These are phyloP conservation scores for Paecilomyces sp. DNA, from an alignment of 2,329 filamentous ascomycete species.

Conservation along the genomic window DNA sequence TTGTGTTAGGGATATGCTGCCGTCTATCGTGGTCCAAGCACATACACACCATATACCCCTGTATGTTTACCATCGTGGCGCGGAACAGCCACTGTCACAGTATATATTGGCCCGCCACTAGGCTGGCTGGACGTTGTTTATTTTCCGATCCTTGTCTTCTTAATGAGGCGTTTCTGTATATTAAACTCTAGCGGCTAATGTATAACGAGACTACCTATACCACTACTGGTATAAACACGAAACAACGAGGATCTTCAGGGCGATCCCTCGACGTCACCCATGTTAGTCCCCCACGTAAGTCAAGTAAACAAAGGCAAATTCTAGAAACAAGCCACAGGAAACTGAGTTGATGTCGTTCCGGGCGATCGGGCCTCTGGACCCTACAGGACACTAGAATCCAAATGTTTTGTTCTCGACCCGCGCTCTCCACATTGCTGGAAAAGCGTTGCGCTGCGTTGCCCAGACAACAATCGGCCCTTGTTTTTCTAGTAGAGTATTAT, in stretches of 20 bases:
- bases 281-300: background rate
- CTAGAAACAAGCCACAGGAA: background rate
- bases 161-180: background rate
- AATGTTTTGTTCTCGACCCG: background rate
- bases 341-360: background rate
- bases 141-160: background rate
- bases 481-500: background rate
- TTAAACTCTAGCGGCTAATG: background rate
- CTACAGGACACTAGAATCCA: background rate
- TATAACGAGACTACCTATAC: background rate
- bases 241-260: background rate
- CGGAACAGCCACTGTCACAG: background rate
- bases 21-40: background rate
- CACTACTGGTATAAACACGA: background rate
- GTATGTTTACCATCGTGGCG: background rate
- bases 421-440: slow-evolving; percentile 1
- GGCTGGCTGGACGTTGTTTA: background rate
- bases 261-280: background rate
- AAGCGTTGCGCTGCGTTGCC: slow-evolving; percentile 22
- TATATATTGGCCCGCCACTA: background rate
- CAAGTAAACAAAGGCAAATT: background rate
- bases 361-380: background rate
- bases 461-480: slow-evolving; percentile 30
- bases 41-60: background rate
- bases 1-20: background rate